Conservation (phyloP, 371 early-diverging fungal species). For the Mortierella sp. region DNA sequence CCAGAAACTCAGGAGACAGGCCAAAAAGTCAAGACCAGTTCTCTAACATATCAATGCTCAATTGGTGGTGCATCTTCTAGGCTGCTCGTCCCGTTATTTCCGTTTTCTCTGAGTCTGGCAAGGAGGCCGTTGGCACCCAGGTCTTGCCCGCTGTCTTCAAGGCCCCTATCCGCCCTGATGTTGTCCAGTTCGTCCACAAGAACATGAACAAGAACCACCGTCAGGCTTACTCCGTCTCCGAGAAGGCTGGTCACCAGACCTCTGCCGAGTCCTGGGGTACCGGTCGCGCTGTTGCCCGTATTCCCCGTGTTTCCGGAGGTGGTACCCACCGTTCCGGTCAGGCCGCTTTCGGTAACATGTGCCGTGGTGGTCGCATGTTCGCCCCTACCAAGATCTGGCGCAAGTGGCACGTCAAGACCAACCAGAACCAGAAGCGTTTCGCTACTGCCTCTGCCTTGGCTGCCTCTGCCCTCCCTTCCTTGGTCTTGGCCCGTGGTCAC, state of each 20-base stretch:
- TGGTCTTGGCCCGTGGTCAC: slow-evolving; percentile 99
- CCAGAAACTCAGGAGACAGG: not conserved
- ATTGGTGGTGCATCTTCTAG: slow-evolving; percentile 16
- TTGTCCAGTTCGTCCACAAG: slow-evolving; percentile 98
- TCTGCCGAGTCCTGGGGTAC: slow-evolving; percentile 99
- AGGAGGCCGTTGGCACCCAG: slow-evolving; percentile 80
- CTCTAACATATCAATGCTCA: not conserved
- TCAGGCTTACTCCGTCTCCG: slow-evolving; percentile 98
- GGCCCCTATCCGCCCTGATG: slow-evolving; percentile 98
- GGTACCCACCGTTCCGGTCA: slow-evolving; percentile 99
- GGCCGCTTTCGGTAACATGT: slow-evolving; percentile 99
- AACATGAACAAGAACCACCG: slow-evolving; percentile 99
- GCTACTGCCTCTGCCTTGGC: slow-evolving; percentile 99
- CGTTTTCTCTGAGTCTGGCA: slow-evolving; percentile 90
- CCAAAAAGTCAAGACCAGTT: not conserved
- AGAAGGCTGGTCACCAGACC: slow-evolving; percentile 99
- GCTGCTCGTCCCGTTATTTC: slow-evolving; percentile 93
- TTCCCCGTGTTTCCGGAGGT: slow-evolving; percentile 99
- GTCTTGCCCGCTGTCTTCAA: slow-evolving; percentile 98
- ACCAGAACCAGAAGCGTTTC: slow-evolving; percentile 98
- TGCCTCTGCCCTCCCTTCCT: slow-evolving; percentile 96
- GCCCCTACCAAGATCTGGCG: slow-evolving; percentile 99
- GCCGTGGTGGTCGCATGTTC: slow-evolving; percentile 99
- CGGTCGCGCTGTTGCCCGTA: slow-evolving; percentile 99
- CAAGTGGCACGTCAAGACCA: slow-evolving; percentile 99